phyloP scores from a whole-genome alignment of 1,284 basidiomycete genomes.

The Rhizopogon parksii region DNA sequence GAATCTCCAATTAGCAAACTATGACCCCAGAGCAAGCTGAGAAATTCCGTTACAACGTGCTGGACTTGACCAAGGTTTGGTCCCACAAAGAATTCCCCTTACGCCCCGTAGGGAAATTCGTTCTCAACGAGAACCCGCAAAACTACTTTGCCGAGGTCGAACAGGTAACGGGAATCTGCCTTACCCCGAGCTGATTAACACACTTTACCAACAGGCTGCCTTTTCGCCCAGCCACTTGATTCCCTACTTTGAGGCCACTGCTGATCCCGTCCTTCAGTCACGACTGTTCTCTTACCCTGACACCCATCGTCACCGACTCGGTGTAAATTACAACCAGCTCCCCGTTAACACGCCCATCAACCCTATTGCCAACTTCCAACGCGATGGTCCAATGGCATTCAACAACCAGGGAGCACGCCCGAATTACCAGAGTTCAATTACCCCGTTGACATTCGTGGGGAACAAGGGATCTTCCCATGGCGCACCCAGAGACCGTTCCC shows the following conservation, averaged over 20 bases:
- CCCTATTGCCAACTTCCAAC: conserved; percentile 83
- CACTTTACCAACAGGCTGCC: conserved; percentile 44
- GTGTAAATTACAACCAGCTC: conserved; percentile 82
- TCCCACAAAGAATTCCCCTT: conserved; percentile 82
- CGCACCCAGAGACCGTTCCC: conserved; percentile 30
- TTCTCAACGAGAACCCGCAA: conserved; percentile 79
- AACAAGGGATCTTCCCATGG: conserved; percentile 36
- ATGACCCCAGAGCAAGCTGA: conserved; percentile 91
- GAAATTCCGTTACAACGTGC: conserved; percentile 79
- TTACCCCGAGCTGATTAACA: conserved; percentile 16
- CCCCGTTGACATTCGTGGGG: conserved; percentile 47
- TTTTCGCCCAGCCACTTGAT: conserved; percentile 84
- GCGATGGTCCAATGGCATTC: conserved; percentile 64
- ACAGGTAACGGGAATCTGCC: conserved; percentile 40
- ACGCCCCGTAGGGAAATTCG: conserved; percentile 77
- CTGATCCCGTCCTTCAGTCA: conserved; percentile 88
- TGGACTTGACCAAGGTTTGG: conserved; percentile 92
- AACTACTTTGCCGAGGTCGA: conserved; percentile 88
- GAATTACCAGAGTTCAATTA: conserved; percentile 78
- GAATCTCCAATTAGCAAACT: conserved; percentile 54
- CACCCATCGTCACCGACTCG: conserved; percentile 85
- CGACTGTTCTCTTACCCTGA: conserved; percentile 95
- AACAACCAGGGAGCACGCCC: conserved; percentile 78
- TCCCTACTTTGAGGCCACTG: conserved; percentile 82
- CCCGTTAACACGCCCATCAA: conserved; percentile 80